phyloP scores from a whole-genome alignment of 192 early-diverging fungal species.

The Coemansia sp. region DNA sequence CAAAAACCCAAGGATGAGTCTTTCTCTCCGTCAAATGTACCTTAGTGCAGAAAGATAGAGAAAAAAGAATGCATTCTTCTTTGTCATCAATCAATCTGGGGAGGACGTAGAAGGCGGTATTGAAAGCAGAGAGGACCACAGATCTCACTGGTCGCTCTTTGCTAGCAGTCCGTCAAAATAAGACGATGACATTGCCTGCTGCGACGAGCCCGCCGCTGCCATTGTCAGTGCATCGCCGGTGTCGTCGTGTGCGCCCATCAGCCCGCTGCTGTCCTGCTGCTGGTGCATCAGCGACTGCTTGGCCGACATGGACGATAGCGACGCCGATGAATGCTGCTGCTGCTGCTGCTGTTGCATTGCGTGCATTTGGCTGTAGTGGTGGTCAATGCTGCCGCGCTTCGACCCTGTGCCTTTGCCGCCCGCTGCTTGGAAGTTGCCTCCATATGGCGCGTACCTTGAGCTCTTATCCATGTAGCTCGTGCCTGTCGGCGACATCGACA shows the following conservation, averaged over 20 bases:
- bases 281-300: conserved; percentile 19
- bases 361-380: conserved; percentile 43
- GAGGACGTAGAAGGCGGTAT: background rate
- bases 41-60: background rate
- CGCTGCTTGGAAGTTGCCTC: conserved; percentile 20
- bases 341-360: conserved; percentile 11
- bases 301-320: conserved; percentile 16
- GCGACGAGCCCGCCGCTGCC: conserved; percentile 18
- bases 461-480: conserved; percentile 38
- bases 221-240: conserved; percentile 7
- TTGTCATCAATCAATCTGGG: background rate
- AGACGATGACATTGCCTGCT: conserved; percentile 41
- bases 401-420: conserved; percentile 19
- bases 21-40: background rate
- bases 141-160: conserved; percentile 38
- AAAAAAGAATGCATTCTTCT: background rate
- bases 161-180: conserved; percentile 50
- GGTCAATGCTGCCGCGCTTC: conserved; percentile 50
- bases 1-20: too few species aligned
- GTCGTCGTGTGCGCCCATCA: conserved; percentile 15
- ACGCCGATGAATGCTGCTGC: conserved; percentile 28
- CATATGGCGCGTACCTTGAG: conserved; percentile 41
- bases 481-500: conserved; percentile 34
- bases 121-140: background rate
- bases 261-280: conserved; percentile 7